A percentile compares a stretch with the other conserved stretches of the same genome.
Conservation (phyloP, 305 asterid genomes). For the Solanum hybrid region DNA sequence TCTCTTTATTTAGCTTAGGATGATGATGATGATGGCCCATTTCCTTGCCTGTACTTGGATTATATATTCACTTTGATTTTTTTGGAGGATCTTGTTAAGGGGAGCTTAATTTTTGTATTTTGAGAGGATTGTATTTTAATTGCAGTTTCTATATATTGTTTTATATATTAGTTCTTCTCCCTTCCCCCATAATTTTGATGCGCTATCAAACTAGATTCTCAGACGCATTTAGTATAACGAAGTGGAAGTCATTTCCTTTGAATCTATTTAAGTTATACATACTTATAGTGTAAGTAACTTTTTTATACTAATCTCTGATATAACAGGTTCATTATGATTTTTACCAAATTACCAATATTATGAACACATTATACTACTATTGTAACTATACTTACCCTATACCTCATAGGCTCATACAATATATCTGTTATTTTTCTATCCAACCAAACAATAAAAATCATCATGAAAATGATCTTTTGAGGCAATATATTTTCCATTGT, state of each 20-base stretch:
- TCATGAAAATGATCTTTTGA: background rate
- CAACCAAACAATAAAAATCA: background rate
- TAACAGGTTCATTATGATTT: background rate
- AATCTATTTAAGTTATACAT: background rate
- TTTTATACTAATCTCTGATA: background rate
- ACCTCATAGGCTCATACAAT: background rate
- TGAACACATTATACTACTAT: background rate
- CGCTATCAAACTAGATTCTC: background rate
- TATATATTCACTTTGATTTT: background rate
- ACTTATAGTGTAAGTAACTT: background rate
- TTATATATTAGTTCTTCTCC: background rate
- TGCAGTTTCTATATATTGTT: background rate
- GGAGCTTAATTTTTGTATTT: background rate
- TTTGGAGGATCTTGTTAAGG: background rate
- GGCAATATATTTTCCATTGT: background rate
- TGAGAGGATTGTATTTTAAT: background rate
- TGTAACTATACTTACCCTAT: background rate
- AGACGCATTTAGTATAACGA: background rate
- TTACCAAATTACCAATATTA: background rate
- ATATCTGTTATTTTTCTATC: background rate
- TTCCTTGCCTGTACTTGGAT: background rate
- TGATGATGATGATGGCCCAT: background rate
- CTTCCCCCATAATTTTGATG: background rate
- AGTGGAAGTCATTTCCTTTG: background rate
- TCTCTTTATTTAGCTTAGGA: background rate